phyloP scores from a whole-genome alignment of 495 filamentous ascomycete species.

The Clohesyomyces aquaticus region DNA sequence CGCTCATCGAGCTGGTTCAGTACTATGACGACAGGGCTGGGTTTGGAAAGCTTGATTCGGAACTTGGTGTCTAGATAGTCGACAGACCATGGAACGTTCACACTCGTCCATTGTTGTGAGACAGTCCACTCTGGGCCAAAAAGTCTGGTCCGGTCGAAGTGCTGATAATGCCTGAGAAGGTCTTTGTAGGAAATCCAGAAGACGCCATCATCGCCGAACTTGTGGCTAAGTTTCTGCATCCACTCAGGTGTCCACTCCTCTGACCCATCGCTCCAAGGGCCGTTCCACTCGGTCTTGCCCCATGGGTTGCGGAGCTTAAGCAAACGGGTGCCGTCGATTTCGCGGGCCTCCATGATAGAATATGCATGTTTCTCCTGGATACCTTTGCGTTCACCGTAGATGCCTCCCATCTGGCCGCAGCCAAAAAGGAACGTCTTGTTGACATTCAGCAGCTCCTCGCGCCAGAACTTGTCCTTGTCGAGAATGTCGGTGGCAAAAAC shows the following conservation, averaged over 20 bases:
- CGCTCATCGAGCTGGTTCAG: conserved; percentile 83
- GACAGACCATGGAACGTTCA: conserved; percentile 82
- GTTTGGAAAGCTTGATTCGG: conserved; percentile 65
- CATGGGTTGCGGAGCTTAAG: conserved; percentile 85
- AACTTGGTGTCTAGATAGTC: conserved; percentile 88
- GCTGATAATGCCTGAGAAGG: conserved; percentile 78
- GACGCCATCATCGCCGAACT: conserved; percentile 87
- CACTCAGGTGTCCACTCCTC: conserved; percentile 91
- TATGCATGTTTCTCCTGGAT: conserved; percentile 86
- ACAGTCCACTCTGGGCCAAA: conserved; percentile 85
- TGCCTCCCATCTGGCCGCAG: conserved; percentile 63
- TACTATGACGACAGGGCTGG: conserved; percentile 74
- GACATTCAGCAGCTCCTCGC: conserved; percentile 78
- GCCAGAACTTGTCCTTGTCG: conserved; percentile 88
- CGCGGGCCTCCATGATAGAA: conserved; percentile 80
- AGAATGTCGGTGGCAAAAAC: conserved; percentile 80
- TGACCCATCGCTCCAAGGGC: conserved; percentile 67
- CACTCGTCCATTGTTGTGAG: conserved; percentile 79
- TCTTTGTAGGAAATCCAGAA: conserved; percentile 81
- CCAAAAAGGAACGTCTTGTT: conserved; percentile 90
- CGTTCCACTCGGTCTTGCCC: conserved; percentile 76
- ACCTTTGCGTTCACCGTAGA: conserved; percentile 64
- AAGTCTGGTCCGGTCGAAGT: conserved; percentile 84
- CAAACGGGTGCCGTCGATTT: conserved; percentile 74
- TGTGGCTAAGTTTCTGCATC: conserved; percentile 76